Conservation (phyloP, 805 yeast genomes). For the Candida verbasci region DNA sequence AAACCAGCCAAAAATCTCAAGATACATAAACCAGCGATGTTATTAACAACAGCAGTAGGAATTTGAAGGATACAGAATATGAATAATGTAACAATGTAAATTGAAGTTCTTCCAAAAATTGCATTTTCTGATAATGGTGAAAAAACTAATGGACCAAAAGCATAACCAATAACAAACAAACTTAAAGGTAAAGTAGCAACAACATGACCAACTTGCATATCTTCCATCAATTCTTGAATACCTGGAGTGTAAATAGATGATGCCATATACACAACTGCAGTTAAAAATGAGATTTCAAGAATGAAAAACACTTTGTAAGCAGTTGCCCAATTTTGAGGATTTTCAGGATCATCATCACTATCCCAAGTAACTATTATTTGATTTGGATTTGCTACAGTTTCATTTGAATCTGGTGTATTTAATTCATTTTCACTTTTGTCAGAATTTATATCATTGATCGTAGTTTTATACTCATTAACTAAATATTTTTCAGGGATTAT, state of each 20-base stretch:
- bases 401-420: neutral
- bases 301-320: conserved; percentile 35
- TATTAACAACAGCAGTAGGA: conserved; percentile 49
- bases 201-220: conserved; percentile 41
- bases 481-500: conserved; percentile 23
- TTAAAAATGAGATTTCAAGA: conserved; percentile 38
- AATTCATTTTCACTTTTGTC: neutral
- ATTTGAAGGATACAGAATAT: conserved; percentile 50
- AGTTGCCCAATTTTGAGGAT: conserved; percentile 55
- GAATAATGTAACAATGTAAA: conserved; percentile 44
- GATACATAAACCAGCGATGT: conserved; percentile 47
- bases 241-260: conserved; percentile 56
- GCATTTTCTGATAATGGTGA: conserved; percentile 59
- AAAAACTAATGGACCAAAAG: conserved; percentile 54
- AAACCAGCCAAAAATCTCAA: conserved; percentile 52
- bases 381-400: neutral
- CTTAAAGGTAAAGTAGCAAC: conserved; percentile 50
- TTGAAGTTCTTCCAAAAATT: conserved; percentile 47
- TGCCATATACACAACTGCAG: conserved; percentile 52
- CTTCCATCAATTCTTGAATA: conserved; percentile 36
- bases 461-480: conserved; percentile 1
- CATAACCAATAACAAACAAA: conserved; percentile 56
- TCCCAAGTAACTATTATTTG: conserved; percentile 24
- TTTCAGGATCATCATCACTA: conserved; percentile 47
- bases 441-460: neutral